Evolutionary conservation across 495 filamentous ascomycete genomes (phyloP), one percentile per base, ranked within the genome.

Genomic region (Daldinia bambusicola): DNA sequence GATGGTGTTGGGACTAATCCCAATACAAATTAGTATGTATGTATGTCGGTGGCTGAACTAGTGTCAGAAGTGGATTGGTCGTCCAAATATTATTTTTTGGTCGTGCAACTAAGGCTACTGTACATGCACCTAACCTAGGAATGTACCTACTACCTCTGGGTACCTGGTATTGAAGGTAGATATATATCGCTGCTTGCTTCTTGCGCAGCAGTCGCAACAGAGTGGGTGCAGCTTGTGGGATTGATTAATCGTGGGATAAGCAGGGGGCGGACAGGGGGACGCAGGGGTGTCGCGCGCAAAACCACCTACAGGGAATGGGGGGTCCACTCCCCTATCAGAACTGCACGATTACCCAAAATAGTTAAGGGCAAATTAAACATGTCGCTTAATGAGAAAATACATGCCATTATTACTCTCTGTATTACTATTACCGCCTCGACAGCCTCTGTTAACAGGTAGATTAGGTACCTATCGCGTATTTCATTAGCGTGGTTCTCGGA

Each of bases 161-260:
- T 51, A 20, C 18, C 16, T n/a, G 16, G 26, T 26, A 26, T 26
- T 51, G 1, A 14, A 34, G 31, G 26, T 26, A 26, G 26, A 26
- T 1, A 56, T 36, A 31, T 32, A 20, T 53, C 5, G 53, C 37
- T 69, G 65, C 62, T 65, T 48, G 48, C 56, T 67, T 57, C 61
- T 57, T 16, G 66, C 45, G 32, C 22, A 4, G 43, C 43, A 48
- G 43, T 45, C 0, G 12, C n/a, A n/a, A n/a, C n/a, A 5, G 6
- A 18, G 41, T 48, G 43, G 43, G 26, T 45, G 31, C 40, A 56
- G 34, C 52, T 63, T 63, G 31, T 63, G 26, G 63, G 69, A 61
- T n/a, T n/a, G n/a, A 26, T 66, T 55, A 67, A 71, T 22, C 62
- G 69, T 67, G 69, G 69, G 64, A 64, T 67, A 67, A 38, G 34